A percentile compares a stretch with the other conserved stretches of the same genome.
Conservation (phyloP, 2,329 filamentous ascomycete species). For the Fusarium pseudograminearum region DNA sequence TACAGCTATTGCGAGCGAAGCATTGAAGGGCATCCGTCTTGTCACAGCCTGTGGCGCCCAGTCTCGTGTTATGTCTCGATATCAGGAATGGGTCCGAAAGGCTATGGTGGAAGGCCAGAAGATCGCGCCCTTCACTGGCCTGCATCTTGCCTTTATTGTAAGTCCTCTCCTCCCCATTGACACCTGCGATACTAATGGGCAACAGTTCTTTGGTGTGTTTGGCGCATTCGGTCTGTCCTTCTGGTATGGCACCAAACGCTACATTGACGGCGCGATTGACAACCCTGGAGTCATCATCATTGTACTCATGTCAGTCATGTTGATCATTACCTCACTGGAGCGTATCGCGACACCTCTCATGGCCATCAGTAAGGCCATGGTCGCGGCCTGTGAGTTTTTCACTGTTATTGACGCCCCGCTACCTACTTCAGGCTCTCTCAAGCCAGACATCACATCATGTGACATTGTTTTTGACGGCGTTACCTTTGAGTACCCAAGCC, state of each 20-base stretch:
- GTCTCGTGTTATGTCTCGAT: constrained; percentile 52
- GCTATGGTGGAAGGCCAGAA: constrained; percentile 53
- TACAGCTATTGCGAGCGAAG: constrained; percentile 58
- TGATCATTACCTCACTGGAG: constrained; percentile 52
- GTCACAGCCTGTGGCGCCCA: constrained; percentile 61
- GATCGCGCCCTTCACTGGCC: constrained; percentile 43
- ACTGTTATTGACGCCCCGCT: constrained; percentile 47
- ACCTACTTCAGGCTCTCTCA: constrained; percentile 37
- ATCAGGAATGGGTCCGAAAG: constrained; percentile 54
- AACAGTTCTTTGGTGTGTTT: constrained; percentile 50
- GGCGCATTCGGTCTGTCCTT: constrained; percentile 57
- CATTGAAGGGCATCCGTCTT: constrained; percentile 56
- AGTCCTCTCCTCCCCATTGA: background rate
- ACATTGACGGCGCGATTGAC: constrained; percentile 49
- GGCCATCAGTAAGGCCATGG: constrained; percentile 49
- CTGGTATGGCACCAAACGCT: constrained; percentile 58
- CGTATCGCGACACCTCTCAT: constrained; percentile 56
- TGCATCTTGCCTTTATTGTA: constrained; percentile 37
- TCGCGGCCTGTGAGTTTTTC: constrained; percentile 49
- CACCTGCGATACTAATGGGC: background rate
- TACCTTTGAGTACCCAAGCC: constrained; percentile 39
- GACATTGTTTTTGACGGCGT: constrained; percentile 61
- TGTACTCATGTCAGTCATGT: constrained; percentile 55
- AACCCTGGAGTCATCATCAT: constrained; percentile 55
- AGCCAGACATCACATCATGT: constrained; percentile 42